Evolutionary conservation across 306 rosid species (phyloP), one percentile per base, ranked within the genome.

Genomic region (Psophocarpus tetragonolobus): DNA sequence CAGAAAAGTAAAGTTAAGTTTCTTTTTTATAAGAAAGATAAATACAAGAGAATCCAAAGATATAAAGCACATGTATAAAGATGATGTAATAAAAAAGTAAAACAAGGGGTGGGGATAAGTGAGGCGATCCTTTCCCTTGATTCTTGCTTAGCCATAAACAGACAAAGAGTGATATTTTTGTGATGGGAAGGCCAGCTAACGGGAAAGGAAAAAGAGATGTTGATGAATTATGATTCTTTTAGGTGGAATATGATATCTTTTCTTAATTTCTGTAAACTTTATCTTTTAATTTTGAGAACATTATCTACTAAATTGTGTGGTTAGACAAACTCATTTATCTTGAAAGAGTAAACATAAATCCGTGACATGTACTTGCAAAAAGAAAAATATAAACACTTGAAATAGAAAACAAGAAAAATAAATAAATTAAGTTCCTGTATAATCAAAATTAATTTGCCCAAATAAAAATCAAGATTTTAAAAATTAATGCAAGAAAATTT

Each of bases 1-100:
- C 54, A 68, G 23, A 38, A 24, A 65, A 26, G 75, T 51, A 53
- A 76, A 76, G 73, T 48, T 47, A 64, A 42, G 21, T 32, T 7
- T 5, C 2, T 9, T 27, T 42, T 27, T 5, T 2, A 8, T 8
- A 60, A 50, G 24, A 33, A 47, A 38, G 50, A 20, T 75, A 58
- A 47, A 17, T 44, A 58, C 30, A 38, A 73, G 68, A 60, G 57
- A 61, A 60, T 74, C 14, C 45, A 18, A 29, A 24, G 14, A 57
- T 27, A 41, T 74, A 42, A 58, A 18, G 21, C 79, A 17, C 56
- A 9, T n/a, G 29, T 41, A 12, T 26, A 58, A 58, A 74, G 45
- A 15, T 41, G 70, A 68, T 44, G 63, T 41, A 32, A 57, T 29
- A 29, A 42, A 44, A 57, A 68, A 14, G 12, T 15, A 15, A 15